Conservation (phyloP, 768 basidiomycete genomes). For the Boletus rubropictus region DNA sequence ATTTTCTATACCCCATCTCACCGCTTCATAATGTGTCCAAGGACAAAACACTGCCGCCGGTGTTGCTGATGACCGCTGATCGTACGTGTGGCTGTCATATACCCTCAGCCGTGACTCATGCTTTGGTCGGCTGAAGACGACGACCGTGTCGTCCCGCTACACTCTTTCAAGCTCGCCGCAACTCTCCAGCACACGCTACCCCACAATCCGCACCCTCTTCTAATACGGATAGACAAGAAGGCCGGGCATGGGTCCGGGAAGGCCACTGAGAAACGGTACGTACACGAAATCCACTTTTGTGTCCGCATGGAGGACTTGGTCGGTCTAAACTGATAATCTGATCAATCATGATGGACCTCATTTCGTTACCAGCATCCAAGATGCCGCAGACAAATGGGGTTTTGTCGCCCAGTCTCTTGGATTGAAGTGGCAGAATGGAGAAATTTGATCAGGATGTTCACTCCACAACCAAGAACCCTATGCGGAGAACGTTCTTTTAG, state of each 20-base stretch:
- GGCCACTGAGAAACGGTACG: constrained; percentile 61
- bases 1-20: constrained; percentile 76
- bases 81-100: constrained; percentile 42
- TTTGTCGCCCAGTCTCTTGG: constrained; percentile 68
- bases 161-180: constrained; percentile 80
- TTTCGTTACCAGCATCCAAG: constrained; percentile 52
- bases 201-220: constrained; percentile 64
- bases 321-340: constrained; percentile 11
- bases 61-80: constrained; percentile 76
- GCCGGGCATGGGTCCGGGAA: constrained; percentile 80
- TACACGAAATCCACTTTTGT: neutral
- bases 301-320: neutral
- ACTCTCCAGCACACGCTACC: constrained; percentile 64
- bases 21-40: constrained; percentile 75
- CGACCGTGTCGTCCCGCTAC: constrained; percentile 81
- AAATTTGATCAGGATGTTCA: constrained; percentile 5
- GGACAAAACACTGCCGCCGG: constrained; percentile 56
- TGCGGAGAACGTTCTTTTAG: neutral
- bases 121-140: constrained; percentile 47
- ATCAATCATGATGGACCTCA: neutral
- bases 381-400: constrained; percentile 72
- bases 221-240: constrained; percentile 75
- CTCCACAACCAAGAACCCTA: neutral
- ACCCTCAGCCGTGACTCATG: constrained; percentile 1
- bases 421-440: constrained; percentile 33